Conservation (phyloP, 192 early-diverging fungal species). For the Coemansia sp. region DNA sequence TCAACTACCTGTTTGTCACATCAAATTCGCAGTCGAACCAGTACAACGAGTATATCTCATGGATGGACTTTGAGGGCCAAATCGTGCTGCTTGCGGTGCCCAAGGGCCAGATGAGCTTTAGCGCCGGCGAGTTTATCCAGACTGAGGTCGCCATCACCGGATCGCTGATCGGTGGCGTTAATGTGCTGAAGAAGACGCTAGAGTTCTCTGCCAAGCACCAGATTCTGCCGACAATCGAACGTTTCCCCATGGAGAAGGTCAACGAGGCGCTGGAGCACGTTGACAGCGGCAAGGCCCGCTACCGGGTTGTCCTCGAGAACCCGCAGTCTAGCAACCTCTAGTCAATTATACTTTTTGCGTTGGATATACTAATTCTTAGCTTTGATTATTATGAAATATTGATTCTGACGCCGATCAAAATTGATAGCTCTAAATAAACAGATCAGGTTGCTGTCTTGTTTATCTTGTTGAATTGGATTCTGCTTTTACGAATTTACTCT, state of each 20-base stretch:
- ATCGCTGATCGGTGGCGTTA: slow-evolving; percentile 63
- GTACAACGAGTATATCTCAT: slow-evolving; percentile 38
- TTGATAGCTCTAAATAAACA: too few relatives aligned
- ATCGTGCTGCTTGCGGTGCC: slow-evolving; percentile 57
- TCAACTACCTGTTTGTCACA: slow-evolving; percentile 48
- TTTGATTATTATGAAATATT: not conserved
- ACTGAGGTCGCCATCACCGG: slow-evolving; percentile 59
- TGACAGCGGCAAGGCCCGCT: slow-evolving; percentile 59
- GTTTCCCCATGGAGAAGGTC: slow-evolving; percentile 60
- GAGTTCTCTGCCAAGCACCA: slow-evolving; percentile 68
- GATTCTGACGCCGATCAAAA: too few relatives aligned
- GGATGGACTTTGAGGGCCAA: slow-evolving; percentile 52
- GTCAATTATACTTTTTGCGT: not conserved
- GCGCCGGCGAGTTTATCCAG: slow-evolving; percentile 36
- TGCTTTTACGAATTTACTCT: too few relatives aligned
- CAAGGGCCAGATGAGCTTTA: slow-evolving; percentile 49
- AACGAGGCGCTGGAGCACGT: slow-evolving; percentile 62
- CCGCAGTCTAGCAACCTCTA: slow-evolving; percentile 2
- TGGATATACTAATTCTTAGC: too few relatives aligned
- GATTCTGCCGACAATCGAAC: slow-evolving; percentile 67
- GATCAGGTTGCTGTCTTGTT: not conserved
- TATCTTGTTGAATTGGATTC: not conserved
- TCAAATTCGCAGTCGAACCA: slow-evolving; percentile 30
- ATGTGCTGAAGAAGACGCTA: slow-evolving; percentile 63
- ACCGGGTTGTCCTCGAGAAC: slow-evolving; percentile 62